A percentile compares a stretch with the other conserved stretches of the same genome.
These are phyloP conservation scores for Neoboletus magnificus DNA, from an alignment of 768 basidiomycete genomes.

Conservation along the genomic window DNA sequence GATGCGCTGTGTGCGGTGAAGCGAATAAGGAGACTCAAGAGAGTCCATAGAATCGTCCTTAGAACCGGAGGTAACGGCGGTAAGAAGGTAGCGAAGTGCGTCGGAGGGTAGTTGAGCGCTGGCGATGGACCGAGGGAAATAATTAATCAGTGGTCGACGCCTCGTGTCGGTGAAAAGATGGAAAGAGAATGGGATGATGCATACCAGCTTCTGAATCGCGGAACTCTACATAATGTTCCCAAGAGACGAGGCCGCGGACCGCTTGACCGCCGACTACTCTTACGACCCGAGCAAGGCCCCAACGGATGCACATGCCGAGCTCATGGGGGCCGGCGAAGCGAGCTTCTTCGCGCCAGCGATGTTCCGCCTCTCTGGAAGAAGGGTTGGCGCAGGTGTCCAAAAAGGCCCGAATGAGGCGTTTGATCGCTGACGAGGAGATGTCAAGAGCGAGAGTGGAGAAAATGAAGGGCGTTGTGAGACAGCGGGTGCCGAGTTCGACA, in stretches of 20 bases:
- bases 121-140: slow-evolving; percentile 11
- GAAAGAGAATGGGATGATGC: slow-evolving; percentile 29
- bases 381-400: slow-evolving; percentile 53
- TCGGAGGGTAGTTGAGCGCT: slow-evolving; percentile 64
- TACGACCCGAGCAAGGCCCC: slow-evolving; percentile 83
- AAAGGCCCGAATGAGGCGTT: slow-evolving; percentile 76
- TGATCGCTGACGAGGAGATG: slow-evolving; percentile 69
- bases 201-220: slow-evolving; percentile 78
- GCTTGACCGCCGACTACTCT: slow-evolving; percentile 66
- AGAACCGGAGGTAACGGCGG: slow-evolving; percentile 49
- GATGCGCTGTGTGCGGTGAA: slow-evolving; percentile 79
- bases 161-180: slow-evolving; percentile 25
- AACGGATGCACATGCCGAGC: slow-evolving; percentile 87
- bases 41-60: slow-evolving; percentile 58
- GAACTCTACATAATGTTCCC: slow-evolving; percentile 83
- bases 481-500: slow-evolving; percentile 67
- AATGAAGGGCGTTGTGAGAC: slow-evolving; percentile 85
- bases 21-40: slow-evolving; percentile 78
- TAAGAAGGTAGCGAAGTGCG: slow-evolving; percentile 71
- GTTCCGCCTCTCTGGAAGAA: slow-evolving; percentile 41
- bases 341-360: slow-evolving; percentile 75
- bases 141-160: slow-evolving; percentile 19
- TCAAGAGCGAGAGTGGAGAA: slow-evolving; percentile 90
- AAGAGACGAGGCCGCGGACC: slow-evolving; percentile 79
- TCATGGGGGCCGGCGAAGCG: slow-evolving; percentile 83